Evolutionary conservation across 768 basidiomycete genomes (phyloP).

Genomic region (Suillus variegatus): DNA sequence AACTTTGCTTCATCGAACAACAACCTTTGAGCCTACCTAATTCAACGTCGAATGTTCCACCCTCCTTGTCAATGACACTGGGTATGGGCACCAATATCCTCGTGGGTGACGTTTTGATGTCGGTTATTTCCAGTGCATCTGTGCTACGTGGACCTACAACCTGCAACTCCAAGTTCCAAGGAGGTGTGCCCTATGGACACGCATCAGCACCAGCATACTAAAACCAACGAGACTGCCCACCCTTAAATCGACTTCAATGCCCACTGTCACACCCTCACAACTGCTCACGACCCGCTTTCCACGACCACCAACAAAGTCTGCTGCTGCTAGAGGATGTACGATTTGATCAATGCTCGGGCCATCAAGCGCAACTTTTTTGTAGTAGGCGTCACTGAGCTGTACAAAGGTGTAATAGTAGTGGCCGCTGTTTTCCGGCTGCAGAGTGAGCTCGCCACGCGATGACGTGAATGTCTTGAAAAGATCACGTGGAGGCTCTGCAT

Average conservation of each 20-base stretch:
- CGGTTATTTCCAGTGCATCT: conserved; percentile 55
- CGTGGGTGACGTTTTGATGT: conserved; percentile 56
- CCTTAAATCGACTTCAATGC: conserved; percentile 78
- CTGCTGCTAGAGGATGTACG: conserved; percentile 86
- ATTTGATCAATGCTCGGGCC: conserved; percentile 83
- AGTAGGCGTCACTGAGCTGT: conserved; percentile 81
- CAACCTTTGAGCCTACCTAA: conserved; percentile 48
- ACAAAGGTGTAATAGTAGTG: conserved; percentile 84
- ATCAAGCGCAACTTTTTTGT: conserved; percentile 71
- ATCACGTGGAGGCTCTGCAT: conserved; percentile 65
- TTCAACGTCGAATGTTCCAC: conserved; percentile 80
- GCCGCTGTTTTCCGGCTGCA: conserved; percentile 88
- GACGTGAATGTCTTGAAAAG: conserved; percentile 58
- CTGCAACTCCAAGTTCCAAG: conserved; percentile 87
- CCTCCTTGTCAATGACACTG: conserved; percentile 58
- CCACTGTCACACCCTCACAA: conserved; percentile 76
- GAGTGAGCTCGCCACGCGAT: conserved; percentile 78
- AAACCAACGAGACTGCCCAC: conserved; percentile 41
- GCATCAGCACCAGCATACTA: conserved; percentile 6
- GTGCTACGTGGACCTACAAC: conserved; percentile 72
- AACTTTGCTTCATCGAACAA: conserved; percentile 6
- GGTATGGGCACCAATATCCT: conserved; percentile 71
- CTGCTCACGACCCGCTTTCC: conserved; percentile 64
- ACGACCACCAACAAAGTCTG: conserved; percentile 61
- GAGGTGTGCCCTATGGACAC: conserved; percentile 71